Base-by-base conservation (phyloP, 1,139 yeast genomes). In the Scheffersomyces titani region DNA sequence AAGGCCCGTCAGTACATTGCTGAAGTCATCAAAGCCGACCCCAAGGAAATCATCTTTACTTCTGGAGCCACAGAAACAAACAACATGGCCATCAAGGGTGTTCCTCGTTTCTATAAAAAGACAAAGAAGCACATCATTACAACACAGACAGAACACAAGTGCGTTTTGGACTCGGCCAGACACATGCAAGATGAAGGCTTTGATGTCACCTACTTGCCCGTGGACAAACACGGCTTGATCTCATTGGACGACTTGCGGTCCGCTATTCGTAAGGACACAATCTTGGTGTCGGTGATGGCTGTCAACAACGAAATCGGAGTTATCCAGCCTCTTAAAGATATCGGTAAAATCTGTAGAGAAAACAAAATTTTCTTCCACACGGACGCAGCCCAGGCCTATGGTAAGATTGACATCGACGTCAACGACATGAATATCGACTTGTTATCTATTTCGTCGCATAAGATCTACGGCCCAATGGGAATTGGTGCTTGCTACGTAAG, bases 221-320 rank as follows among this genome's bases (percentile, higher is more conserved):
- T 94, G 30, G 82, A 82, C 65, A 71, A 80, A 52, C 90, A 92
- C 68, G 99, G 99, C 3, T 80, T 94, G 63, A 82, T 94, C 58
- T 84, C 83, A 69, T 74, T 94, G 68, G 91, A 90, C 63, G 89
- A 88, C 62, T 83, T 94, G 65, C 92, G 89, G 69, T 83, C 82
- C 49, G 89, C 96, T 51, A 93, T 94, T 61, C 86, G 98, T 62
- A 93, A 94, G 66, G 98, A 92, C 66, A 94, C 99, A 13, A 87
- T 86, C 55, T 74, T 96, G 59, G 98, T 94, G 19, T 90, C 97
- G n/a, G 81, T 94, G 49, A 94, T 94, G 99, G 94, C 97, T 45
- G 99, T 94, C 52, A 94, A 94, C 78, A 94, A 94, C 73, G 99
- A 94, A 79, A 94, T 94, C 65, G 99, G 99, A 56, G 98, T 96